Conservation (phyloP, 495 filamentous ascomycete genomes). For the Aspergillus affinis region DNA sequence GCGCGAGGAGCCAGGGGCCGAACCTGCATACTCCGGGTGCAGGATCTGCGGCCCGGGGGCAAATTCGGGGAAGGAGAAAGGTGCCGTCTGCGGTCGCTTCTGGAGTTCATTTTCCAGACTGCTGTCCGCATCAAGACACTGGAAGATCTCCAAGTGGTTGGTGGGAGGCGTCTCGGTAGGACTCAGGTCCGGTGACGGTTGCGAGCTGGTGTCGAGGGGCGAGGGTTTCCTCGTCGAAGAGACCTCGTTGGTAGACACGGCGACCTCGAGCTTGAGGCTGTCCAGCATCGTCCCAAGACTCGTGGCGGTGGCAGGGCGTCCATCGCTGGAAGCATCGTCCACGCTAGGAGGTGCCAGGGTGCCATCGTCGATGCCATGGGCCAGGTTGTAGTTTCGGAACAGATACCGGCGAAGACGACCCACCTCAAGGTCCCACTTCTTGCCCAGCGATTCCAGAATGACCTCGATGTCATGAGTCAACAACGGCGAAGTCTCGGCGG, state of each 20-base stretch:
- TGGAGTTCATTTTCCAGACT: conserved; percentile 18
- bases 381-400: conserved; percentile 59
- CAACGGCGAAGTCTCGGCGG: conserved; percentile 28
- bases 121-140: conserved; percentile 19
- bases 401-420: conserved; percentile 58
- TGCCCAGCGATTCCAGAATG: conserved; percentile 55
- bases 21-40: conserved; percentile 28
- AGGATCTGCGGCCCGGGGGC: conserved; percentile 18
- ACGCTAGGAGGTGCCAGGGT: conserved; percentile 2
- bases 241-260: conserved; percentile 36
- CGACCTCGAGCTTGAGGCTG: conserved; percentile 40
- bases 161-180: conserved; percentile 3
- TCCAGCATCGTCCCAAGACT: conserved; percentile 44
- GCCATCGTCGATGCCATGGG: conserved; percentile 39
- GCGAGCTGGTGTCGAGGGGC: conserved; percentile 11
- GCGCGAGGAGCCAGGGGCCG: conserved; percentile 21
- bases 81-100: conserved; percentile 29
- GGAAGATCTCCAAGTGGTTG: conserved; percentile 23
- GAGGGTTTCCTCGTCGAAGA: conserved; percentile 11
- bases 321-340: conserved; percentile 38
- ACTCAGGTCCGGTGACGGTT: conserved; percentile 2
- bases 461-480: conserved; percentile 51
- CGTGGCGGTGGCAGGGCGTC: conserved; percentile 38
- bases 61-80: conserved; percentile 15
- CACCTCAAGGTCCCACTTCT: conserved; percentile 63